phyloP scores from a whole-genome alignment of 805 yeast species.

The Saturnispora galanensis region DNA sequence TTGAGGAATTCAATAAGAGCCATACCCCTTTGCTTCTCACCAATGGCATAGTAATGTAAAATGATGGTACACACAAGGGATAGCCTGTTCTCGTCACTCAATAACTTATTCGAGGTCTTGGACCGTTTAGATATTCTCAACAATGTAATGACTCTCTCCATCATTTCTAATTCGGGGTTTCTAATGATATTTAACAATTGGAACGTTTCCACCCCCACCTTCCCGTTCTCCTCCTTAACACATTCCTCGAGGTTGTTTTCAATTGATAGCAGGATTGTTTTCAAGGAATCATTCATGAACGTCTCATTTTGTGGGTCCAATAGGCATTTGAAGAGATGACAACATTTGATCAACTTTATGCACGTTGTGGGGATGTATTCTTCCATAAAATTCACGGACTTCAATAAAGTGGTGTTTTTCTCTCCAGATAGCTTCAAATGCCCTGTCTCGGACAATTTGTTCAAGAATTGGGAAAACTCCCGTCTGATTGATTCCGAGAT shows the following conservation, averaged over 20 bases:
- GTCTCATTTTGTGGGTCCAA: conserved; percentile 18
- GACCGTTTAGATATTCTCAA: conserved; percentile 1
- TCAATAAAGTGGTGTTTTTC: neutral
- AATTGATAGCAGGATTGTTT: conserved; percentile 17
- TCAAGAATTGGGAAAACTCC: conserved; percentile 8
- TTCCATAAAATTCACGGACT: conserved; percentile 5
- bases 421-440: neutral
- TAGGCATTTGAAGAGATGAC: conserved; percentile 21
- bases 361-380: conserved; percentile 19
- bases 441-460: conserved; percentile 1
- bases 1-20: conserved; percentile 20
- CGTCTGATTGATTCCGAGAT: conserved; percentile 16
- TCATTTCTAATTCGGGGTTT: conserved; percentile 6
- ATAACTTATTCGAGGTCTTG: conserved; percentile 5
- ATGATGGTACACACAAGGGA: conserved; percentile 24
- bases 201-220: no score
- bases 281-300: conserved; percentile 18
- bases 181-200: neutral
- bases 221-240: conserved; percentile 1
- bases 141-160: conserved; percentile 1
- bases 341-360: conserved; percentile 21
- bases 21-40: conserved; percentile 16
- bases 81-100: conserved; percentile 24
- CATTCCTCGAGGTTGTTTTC: conserved; percentile 16
- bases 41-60: conserved; percentile 19